phyloP scores from a whole-genome alignment of 2,329 filamentous ascomycete species.

The Curvularia spicifera region DNA sequence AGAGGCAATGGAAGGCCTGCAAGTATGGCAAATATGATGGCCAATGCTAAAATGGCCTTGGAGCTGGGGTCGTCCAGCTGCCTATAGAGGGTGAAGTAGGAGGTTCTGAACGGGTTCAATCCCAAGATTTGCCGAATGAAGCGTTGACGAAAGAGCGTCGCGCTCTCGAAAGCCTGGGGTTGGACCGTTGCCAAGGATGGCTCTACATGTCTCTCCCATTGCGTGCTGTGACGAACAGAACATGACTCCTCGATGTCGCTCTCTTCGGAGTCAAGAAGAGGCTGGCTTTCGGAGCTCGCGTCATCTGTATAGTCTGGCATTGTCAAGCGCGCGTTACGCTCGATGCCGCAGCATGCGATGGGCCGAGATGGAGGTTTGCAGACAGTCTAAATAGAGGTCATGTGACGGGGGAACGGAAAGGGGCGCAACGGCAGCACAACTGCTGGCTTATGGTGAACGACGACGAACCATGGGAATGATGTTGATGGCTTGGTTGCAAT shows the following conservation, averaged over 20 bases:
- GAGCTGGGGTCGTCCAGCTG: constrained; percentile 53
- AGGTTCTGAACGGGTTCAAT: constrained; percentile 55
- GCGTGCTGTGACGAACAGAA: constrained; percentile 30
- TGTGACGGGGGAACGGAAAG: background rate
- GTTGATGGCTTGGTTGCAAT: constrained; percentile 5
- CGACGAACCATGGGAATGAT: constrained; percentile 20
- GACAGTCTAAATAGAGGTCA: constrained; percentile 1
- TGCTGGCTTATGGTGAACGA: constrained; percentile 8
- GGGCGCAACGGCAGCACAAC: constrained; percentile 2
- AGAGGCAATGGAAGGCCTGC: constrained; percentile 66
- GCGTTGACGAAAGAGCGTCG: constrained; percentile 40
- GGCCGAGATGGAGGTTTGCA: constrained; percentile 9
- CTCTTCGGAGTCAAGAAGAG: constrained; percentile 32
- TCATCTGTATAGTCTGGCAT: constrained; percentile 20
- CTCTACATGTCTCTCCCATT: constrained; percentile 46
- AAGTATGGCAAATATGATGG: constrained; percentile 55
- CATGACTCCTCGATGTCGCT: constrained; percentile 21
- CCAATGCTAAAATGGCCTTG: constrained; percentile 43
- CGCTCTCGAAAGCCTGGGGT: constrained; percentile 40
- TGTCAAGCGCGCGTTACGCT: constrained; percentile 11
- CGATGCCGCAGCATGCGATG: constrained; percentile 8
- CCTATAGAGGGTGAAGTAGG: constrained; percentile 58
- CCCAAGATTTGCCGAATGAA: constrained; percentile 51
- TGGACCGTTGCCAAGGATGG: constrained; percentile 46
- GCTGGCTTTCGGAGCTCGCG: constrained; percentile 25